Base-by-base conservation (phyloP, 2,329 filamentous ascomycete species). In the Sphaerulina musiva region DNA sequence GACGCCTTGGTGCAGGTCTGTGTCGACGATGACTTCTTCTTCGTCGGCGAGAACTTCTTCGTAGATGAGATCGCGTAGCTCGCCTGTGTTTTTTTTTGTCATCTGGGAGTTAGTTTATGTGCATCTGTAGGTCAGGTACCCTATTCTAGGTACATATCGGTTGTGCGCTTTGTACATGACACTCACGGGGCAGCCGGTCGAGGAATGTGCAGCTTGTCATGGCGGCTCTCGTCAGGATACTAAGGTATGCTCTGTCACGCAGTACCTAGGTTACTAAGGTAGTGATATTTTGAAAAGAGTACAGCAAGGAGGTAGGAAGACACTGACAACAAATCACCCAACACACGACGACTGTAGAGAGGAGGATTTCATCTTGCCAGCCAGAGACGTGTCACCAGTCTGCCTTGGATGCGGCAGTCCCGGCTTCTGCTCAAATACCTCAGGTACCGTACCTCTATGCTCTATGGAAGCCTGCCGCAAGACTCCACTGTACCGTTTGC, bases 171-270 rank as follows among this genome's bases (percentile, higher is more conserved):
- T 14, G 12, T 6, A 12, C 23, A 6, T 41, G 12, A 23, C 17
- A 48, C 54, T 48, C 34, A 56, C 55, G 51, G 39, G 55, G 55
- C 12, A 57, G 47, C 32, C 34, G 26, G 38, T 57, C 43, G 10
- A 57, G 51, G 10, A 57, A 17, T 8, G 43, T 53, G 43, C 55
- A 57, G 8, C 43, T 54, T 11, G 51, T 5, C 38, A 41, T 50
- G 41, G 44, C 43, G 14, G 31, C 20, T 36, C 23, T 17, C 5
- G 41, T 34, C 10, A 20, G 3, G 17, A 34, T 45, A 44, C 9
- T 31, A n/a, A n/a, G n/a, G n/a, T n/a, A 44, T 34, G 12, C 7
- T 26, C n/a, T 2, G 10, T 12, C 26, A 34, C 23, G 45, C 42
- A 50, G 7, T 17, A 17, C 14, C 14, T 17, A 17, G 14, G 14